These are phyloP conservation scores for Globisporangium megalacanthum DNA, from an alignment of 352 stramenopile species.

Conservation along the genomic window DNA sequence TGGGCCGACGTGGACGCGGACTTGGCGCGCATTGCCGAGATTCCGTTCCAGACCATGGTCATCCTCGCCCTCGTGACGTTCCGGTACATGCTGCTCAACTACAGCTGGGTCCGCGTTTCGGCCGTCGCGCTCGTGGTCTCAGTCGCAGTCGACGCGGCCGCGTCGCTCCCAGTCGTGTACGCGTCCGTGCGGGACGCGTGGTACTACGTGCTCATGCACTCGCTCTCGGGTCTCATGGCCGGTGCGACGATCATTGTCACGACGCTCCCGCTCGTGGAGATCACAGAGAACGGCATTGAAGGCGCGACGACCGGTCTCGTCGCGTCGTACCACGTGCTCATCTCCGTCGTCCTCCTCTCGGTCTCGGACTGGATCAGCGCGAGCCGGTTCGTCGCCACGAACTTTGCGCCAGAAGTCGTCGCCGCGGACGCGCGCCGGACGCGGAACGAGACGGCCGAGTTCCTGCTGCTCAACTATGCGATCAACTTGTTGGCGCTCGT, in stretches of 20 bases:
- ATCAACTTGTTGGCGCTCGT: conserved; percentile 51
- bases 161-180: conserved; percentile 46
- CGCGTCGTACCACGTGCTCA: conserved; percentile 53
- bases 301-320: conserved; percentile 60
- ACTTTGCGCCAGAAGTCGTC: conserved; percentile 33
- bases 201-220: conserved; percentile 42
- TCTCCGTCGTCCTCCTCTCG: conserved; percentile 51
- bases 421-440: conserved; percentile 24
- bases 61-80: conserved; percentile 44
- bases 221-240: conserved; percentile 34
- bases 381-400: conserved; percentile 26
- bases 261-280: conserved; percentile 61
- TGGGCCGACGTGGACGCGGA: conserved; percentile 44
- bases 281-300: conserved; percentile 69
- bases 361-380: conserved; percentile 54
- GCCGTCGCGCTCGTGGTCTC: conserved; percentile 35
- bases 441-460: conserved; percentile 29
- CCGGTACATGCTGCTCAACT: conserved; percentile 60
- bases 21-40: conserved; percentile 29
- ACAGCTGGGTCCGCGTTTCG: conserved; percentile 61
- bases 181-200: conserved; percentile 31
- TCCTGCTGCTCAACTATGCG: conserved; percentile 35
- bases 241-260: conserved; percentile 42
- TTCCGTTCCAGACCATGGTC: conserved; percentile 40
- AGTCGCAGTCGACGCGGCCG: conserved; percentile 26